Base-by-base conservation (phyloP, 495 filamentous ascomycete species). In the Penicillium desertorum region DNA sequence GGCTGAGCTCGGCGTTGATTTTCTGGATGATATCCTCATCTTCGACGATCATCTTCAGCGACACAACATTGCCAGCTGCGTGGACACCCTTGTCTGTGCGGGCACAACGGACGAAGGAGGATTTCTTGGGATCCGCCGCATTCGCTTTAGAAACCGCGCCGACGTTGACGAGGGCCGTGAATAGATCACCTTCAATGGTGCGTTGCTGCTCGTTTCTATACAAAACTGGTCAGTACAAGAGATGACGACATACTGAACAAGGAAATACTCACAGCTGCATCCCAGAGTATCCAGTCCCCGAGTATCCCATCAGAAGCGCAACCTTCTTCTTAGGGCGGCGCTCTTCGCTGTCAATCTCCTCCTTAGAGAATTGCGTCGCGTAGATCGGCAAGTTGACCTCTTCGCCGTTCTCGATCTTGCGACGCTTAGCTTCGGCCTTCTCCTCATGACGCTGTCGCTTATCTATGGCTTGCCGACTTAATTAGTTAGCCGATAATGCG, bases 51-150 rank as follows among this genome's bases (percentile, higher is more conserved):
- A 98, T 79, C 73, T 98, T 98, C 56, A 98, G 76, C 5, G 91
- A 96, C 36, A 98, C 88, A 48, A 98, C 86, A 70, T 98, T 98
- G 10, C 95, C 94, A 2, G 94, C 95, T 2, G 94, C 94, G 69
- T 98, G 95, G 3, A 98, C 94, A 53, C 95, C 95, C 77, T 97
- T 98, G 74, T 98, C 94, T 5, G 94, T 98, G 37, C 94, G 82
- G 11, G 94, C 94, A 70, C 94, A 98, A 41, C 94, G 88, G 22
- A 95, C 88, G 48, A 98, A 82, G 16, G 90, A 89, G 7, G 93
- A 96, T 72, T 98, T 98, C 70, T 93, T 96, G 1, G 94, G 94
- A 67, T 98, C 94, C 51, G 94, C 82, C 6, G 93, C 93, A 70
- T 98, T 98, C 54, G 91, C 92, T 65, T 95, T 96, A 22, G 93